phyloP scores from a whole-genome alignment of 176 grass and related monocot species.

The Aegilops sharonensis region DNA sequence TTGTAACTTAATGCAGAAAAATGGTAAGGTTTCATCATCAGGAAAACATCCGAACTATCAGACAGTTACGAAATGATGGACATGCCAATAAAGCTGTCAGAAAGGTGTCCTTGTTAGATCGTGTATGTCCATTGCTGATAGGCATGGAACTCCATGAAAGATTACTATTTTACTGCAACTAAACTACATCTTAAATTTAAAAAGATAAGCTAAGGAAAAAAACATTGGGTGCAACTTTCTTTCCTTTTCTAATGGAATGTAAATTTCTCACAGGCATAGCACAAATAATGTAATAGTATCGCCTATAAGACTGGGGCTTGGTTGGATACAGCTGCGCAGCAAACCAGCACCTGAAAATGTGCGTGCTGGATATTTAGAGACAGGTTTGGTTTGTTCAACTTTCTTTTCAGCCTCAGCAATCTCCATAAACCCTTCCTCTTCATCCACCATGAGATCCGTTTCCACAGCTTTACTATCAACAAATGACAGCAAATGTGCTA shows the following conservation, averaged over 20 bases:
- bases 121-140: not conserved
- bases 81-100: not conserved
- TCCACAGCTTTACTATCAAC: slow-evolving; percentile 41
- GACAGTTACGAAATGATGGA: not conserved
- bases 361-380: not conserved
- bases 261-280: not conserved
- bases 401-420: slow-evolving; percentile 33
- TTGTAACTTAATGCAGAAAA: not conserved
- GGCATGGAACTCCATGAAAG: not conserved
- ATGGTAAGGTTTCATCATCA: not conserved
- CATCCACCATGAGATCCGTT: slow-evolving; percentile 26
- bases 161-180: not conserved
- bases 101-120: not conserved
- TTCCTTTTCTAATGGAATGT: not conserved
- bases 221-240: not conserved
- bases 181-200: not conserved
- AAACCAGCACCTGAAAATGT: slow-evolving; percentile 36
- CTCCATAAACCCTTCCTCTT: slow-evolving; percentile 38
- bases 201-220: not conserved
- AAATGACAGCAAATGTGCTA: slow-evolving; percentile 52
- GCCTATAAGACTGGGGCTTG: not conserved
- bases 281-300: not conserved
- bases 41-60: not conserved
- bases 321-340: not conserved
- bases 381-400: slow-evolving; percentile 13